Evolutionary conservation across 2,329 filamentous ascomycete genomes (phyloP).

Genomic region (Didymella segeticola): DNA sequence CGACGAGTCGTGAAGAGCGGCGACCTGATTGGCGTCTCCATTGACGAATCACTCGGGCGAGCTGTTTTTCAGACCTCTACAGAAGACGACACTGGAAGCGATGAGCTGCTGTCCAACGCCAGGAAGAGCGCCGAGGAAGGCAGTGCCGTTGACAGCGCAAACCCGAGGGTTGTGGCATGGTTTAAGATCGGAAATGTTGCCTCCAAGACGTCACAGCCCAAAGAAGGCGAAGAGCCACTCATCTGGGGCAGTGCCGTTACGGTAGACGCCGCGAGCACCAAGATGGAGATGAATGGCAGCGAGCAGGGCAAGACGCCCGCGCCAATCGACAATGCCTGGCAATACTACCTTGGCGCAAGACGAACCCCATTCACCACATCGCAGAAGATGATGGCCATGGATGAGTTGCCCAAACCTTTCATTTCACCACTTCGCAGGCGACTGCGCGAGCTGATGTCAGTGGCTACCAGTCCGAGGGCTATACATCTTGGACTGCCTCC

Average conservation of each 20-base stretch:
- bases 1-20: slow-evolving; percentile 83
- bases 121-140: slow-evolving; percentile 44
- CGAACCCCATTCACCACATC: slow-evolving; percentile 65
- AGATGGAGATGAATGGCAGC: slow-evolving; percentile 90
- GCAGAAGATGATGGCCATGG: slow-evolving; percentile 61
- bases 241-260: slow-evolving; percentile 86
- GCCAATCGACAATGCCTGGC: slow-evolving; percentile 79
- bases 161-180: slow-evolving; percentile 73
- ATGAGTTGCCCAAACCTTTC: slow-evolving; percentile 51
- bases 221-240: slow-evolving; percentile 68
- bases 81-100: slow-evolving; percentile 70
- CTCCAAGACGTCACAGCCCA: slow-evolving; percentile 55
- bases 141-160: slow-evolving; percentile 19
- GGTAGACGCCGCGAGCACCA: slow-evolving; percentile 84
- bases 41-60: slow-evolving; percentile 84
- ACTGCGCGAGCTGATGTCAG: slow-evolving; percentile 82
- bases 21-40: slow-evolving; percentile 85
- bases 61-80: slow-evolving; percentile 76
- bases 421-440: slow-evolving; percentile 62
- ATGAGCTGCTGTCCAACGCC: slow-evolving; percentile 60
- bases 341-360: slow-evolving; percentile 84
- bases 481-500: slow-evolving; percentile 88
- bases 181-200: slow-evolving; percentile 79
- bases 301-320: slow-evolving; percentile 82
- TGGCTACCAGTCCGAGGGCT: slow-evolving; percentile 85